Evolutionary conservation across 768 basidiomycete genomes (phyloP).

Genomic region (Leccinum barrowsii): DNA sequence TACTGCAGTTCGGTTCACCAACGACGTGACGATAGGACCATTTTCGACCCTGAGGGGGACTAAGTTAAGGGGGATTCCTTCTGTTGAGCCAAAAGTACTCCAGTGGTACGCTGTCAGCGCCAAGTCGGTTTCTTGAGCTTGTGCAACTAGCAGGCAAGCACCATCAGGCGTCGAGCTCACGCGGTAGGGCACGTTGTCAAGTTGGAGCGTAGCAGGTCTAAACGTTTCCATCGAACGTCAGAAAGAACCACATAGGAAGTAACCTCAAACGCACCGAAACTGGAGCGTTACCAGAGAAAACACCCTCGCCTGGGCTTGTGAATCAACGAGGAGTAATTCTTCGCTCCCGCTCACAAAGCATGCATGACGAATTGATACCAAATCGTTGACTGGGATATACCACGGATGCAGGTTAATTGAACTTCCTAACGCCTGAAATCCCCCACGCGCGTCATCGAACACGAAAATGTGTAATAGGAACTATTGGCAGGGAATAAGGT

Average conservation of each 20-base stretch:
- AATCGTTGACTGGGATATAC: constrained; percentile 33
- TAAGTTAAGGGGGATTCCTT: constrained; percentile 40
- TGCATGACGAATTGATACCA: constrained; percentile 30
- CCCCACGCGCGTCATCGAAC: constrained; percentile 42
- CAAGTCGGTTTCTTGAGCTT: constrained; percentile 13
- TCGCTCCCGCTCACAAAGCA: constrained; percentile 49
- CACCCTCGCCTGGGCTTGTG: constrained; percentile 40
- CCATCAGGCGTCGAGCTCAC: constrained; percentile 51
- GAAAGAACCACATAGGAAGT: neutral
- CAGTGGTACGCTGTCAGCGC: constrained; percentile 47
- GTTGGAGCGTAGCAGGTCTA: constrained; percentile 46
- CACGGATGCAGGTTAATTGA: constrained; percentile 40
- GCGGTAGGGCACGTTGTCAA: constrained; percentile 32
- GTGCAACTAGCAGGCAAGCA: constrained; percentile 43
- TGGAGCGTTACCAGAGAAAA: constrained; percentile 53
- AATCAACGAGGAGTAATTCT: constrained; percentile 51
- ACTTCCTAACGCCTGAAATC: constrained; percentile 40
- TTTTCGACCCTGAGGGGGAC: constrained; percentile 22
- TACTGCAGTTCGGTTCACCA: constrained; percentile 39
- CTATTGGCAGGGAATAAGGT: constrained; percentile 11
- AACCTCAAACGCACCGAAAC: constrained; percentile 28
- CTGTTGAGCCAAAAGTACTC: constrained; percentile 51
- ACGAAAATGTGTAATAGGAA: constrained; percentile 42
- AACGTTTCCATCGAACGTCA: neutral
- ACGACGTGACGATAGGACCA: constrained; percentile 39